Conservation (phyloP, 768 basidiomycete species). For the Daedalea quercina region DNA sequence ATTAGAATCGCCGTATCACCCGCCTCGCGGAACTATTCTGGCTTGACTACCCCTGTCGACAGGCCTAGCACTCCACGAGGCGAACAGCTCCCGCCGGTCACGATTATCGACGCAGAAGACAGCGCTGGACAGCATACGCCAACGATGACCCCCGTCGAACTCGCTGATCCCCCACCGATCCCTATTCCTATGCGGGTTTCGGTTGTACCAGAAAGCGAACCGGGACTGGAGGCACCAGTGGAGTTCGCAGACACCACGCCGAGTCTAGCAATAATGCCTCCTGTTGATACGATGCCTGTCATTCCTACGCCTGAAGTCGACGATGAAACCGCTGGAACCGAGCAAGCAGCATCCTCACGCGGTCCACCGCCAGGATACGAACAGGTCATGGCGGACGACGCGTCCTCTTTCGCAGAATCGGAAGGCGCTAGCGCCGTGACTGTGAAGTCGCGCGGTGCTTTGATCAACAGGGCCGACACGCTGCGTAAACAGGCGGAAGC, state of each 20-base stretch:
- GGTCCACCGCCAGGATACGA: slow-evolving; percentile 9
- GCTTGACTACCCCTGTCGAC: slow-evolving; percentile 15
- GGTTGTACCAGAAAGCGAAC: slow-evolving; percentile 3
- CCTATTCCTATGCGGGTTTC: slow-evolving; percentile 13
- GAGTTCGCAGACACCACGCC: slow-evolving; percentile 8
- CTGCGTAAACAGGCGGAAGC: slow-evolving; percentile 21
- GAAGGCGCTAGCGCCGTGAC: slow-evolving; percentile 21
- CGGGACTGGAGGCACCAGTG: slow-evolving; percentile 7
- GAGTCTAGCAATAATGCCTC: slow-evolving; percentile 9
- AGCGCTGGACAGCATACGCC: slow-evolving; percentile 8
- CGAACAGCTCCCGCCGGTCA: slow-evolving; percentile 11
- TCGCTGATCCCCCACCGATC: slow-evolving; percentile 8
- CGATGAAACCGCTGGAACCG: neutral
- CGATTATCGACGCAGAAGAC: slow-evolving; percentile 11
- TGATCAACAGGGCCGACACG: slow-evolving; percentile 23
- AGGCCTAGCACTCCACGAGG: slow-evolving; percentile 8
- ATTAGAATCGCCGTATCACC: neutral
- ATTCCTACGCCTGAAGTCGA: slow-evolving; percentile 13
- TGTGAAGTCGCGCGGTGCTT: slow-evolving; percentile 16
- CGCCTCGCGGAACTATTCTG: neutral
- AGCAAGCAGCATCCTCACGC: neutral
- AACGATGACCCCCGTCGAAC: slow-evolving; percentile 9
- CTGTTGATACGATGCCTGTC: slow-evolving; percentile 11
- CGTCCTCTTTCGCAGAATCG: neutral
- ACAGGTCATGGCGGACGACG: slow-evolving; percentile 2